Evolutionary conservation across 2,329 filamentous ascomycete species (phyloP).

Genomic region (Aspergillus transmontanensis): DNA sequence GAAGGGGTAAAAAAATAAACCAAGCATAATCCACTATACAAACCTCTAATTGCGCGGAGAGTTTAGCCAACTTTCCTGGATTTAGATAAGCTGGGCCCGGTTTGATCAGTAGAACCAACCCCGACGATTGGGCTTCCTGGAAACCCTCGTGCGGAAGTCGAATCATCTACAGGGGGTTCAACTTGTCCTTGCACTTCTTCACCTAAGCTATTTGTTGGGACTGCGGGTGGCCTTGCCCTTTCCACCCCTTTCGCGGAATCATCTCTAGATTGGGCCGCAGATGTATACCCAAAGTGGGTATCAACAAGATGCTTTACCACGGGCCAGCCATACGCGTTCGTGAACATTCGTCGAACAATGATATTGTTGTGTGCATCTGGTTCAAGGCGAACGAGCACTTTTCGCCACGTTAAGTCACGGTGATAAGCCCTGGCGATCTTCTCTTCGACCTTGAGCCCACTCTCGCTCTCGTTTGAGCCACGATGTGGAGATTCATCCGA

Average conservation of each 20-base stretch:
- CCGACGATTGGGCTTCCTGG: background rate
- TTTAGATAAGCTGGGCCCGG: background rate
- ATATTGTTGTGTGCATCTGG: constrained; percentile 99
- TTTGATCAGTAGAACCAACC: background rate
- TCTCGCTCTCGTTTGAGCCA: constrained; percentile 23
- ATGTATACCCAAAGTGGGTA: constrained; percentile 84
- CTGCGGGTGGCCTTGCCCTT: constrained; percentile 63
- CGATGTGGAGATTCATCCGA: constrained; percentile 16
- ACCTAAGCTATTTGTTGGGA: constrained; percentile 49
- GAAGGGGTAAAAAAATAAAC: background rate
- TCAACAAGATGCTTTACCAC: constrained; percentile 94
- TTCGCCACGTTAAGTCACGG: constrained; percentile 87
- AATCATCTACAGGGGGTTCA: background rate
- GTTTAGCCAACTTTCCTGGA: background rate
- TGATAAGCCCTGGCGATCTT: constrained; percentile 98
- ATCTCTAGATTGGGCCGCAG: constrained; percentile 66
- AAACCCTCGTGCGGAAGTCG: background rate
- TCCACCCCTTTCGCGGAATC: constrained; percentile 69
- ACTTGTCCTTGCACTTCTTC: background rate
- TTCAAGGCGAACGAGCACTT: constrained; percentile 91
- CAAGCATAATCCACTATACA: background rate
- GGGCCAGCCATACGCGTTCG: constrained; percentile 97
- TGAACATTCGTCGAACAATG: constrained; percentile 92
- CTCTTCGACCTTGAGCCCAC: constrained; percentile 85
- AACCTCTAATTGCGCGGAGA: background rate